Base-by-base conservation (phyloP, 768 basidiomycete species). In the Hysterangium stoloniferum region DNA sequence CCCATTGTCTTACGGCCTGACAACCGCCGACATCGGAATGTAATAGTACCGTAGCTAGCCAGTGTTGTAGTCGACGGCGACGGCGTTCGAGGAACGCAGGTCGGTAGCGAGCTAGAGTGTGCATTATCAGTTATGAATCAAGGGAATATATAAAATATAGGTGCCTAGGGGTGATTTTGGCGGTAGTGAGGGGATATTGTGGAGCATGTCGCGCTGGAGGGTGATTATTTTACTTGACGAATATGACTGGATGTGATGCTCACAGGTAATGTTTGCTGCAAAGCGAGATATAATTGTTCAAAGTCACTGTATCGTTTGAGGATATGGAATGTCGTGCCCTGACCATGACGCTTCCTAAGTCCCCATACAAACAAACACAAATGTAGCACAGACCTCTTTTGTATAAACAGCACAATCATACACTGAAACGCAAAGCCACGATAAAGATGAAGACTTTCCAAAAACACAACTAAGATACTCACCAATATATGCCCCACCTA, bases 341-440 rank as follows among this genome's bases (percentile, higher is more conserved):
- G 57, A 4, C 9, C 12, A 17, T 19, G 25, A 35, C 6, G 42
- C n/a, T n/a, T n/a, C n/a, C n/a, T 29, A n/a, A 15, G 5, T 45
- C 27, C n/a, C 34, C 37, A 40, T 25, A 46, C 52, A 28, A 43
- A 43, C 42, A 22, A 13, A 59, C 41, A 42, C 51, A 17, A 19
- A 50, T 25, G 19, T 43, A 27, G 46, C 12, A 35, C 64, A 0
- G 27, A 69, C 71, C 68, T 83, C 81, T 62, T 78, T 80, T 0
- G 82, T 85, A 24, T 69, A 75, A 46, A 87, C 79, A 6, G 73
- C 79, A 57, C 80, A 82, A 54, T 86, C 83, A 58, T 84, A 86
- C 8, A 84, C 84, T 75, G 48, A 5, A 24, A 8, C 20, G 5
- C 7, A 32, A 28, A 45, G 32, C 19, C n/a, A 37, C n/a, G 31